A percentile compares a stretch with the other conserved stretches of the same genome.
These are phyloP conservation scores for Clarireedia monteithiana DNA, from an alignment of 2,329 filamentous ascomycete genomes.

Conservation along the genomic window DNA sequence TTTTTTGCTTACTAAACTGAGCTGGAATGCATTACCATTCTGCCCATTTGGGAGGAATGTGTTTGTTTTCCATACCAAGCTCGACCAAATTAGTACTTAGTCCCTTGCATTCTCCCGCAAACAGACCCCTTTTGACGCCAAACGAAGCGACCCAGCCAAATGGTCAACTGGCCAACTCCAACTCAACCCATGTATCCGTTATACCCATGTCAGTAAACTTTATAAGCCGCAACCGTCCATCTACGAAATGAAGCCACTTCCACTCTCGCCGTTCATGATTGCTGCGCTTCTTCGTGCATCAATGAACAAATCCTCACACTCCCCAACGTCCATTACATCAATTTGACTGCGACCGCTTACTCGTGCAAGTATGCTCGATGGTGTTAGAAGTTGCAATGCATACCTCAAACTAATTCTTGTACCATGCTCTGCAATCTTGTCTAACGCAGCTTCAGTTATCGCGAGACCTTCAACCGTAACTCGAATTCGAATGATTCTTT, in stretches of 20 bases:
- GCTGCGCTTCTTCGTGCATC: slow-evolving; percentile 72
- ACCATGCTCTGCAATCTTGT: slow-evolving; percentile 80
- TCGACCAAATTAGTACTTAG: slow-evolving; percentile 4
- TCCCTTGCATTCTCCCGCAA: slow-evolving; percentile 9
- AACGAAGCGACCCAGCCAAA: slow-evolving; percentile 9
- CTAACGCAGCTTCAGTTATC: slow-evolving; percentile 74
- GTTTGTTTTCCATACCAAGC: neutral
- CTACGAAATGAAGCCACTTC: slow-evolving; percentile 46
- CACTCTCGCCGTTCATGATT: slow-evolving; percentile 56
- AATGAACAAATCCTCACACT: slow-evolving; percentile 79
- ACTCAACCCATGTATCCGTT: slow-evolving; percentile 2
- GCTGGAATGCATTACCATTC: slow-evolving; percentile 7
- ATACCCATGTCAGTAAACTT: slow-evolving; percentile 2
- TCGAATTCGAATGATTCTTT: slow-evolving; percentile 80
- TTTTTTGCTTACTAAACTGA: slow-evolving; percentile 4
- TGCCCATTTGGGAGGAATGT: neutral
- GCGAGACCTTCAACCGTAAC: slow-evolving; percentile 73
- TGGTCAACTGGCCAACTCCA: slow-evolving; percentile 4
- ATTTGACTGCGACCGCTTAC: slow-evolving; percentile 73
- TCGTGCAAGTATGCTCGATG: slow-evolving; percentile 71
- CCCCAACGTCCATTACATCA: slow-evolving; percentile 67
- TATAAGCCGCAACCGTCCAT: slow-evolving; percentile 8
- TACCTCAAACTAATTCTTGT: slow-evolving; percentile 87
- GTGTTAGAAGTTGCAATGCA: slow-evolving; percentile 72
- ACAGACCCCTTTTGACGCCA: slow-evolving; percentile 12